These are phyloP conservation scores for Crithidia fasciculata DNA, from an alignment of 208 protist genomes.

Conservation along the genomic window DNA sequence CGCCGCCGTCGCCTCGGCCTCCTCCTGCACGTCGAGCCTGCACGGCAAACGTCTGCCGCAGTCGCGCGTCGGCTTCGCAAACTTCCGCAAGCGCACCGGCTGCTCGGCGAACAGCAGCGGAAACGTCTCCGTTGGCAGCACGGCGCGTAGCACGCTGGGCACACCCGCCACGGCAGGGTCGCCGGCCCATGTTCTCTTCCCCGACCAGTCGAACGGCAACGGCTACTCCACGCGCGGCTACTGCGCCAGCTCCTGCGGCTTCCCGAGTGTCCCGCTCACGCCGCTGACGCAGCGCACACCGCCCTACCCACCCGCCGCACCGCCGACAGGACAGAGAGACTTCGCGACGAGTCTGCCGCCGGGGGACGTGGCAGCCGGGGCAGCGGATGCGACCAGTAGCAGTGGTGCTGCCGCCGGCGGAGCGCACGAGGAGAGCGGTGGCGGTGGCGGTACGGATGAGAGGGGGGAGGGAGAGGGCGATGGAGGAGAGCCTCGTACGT, in stretches of 20 bases:
- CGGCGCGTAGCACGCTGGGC: neutral
- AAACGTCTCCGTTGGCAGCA: constrained; percentile 5
- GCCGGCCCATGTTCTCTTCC: neutral
- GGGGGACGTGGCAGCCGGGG: too few species aligned
- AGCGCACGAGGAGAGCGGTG: too few species aligned
- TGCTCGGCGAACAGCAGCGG: neutral
- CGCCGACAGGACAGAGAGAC: neutral
- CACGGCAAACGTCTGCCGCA: constrained; percentile 33
- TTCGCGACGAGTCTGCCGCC: too few species aligned
- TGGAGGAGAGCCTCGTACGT: too few species aligned
- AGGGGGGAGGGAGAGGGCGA: too few species aligned
- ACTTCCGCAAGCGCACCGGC: constrained; percentile 16
- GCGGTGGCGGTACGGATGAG: too few species aligned
- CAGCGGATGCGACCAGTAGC: too few species aligned
- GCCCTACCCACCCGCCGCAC: neutral
- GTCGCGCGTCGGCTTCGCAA: constrained; percentile 30
- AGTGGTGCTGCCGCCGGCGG: too few species aligned
- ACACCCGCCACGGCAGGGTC: constrained; percentile 3
- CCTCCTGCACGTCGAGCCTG: neutral
- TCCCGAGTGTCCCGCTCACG: constrained; percentile 12
- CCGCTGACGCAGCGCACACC: neutral
- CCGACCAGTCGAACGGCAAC: neutral
- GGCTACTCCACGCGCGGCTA: neutral
- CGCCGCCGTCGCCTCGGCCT: constrained; percentile 19
- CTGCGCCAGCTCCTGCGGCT: constrained; percentile 12